Conservation (phyloP, 129 eudicot species). For the Tanacetum coccineum region DNA sequence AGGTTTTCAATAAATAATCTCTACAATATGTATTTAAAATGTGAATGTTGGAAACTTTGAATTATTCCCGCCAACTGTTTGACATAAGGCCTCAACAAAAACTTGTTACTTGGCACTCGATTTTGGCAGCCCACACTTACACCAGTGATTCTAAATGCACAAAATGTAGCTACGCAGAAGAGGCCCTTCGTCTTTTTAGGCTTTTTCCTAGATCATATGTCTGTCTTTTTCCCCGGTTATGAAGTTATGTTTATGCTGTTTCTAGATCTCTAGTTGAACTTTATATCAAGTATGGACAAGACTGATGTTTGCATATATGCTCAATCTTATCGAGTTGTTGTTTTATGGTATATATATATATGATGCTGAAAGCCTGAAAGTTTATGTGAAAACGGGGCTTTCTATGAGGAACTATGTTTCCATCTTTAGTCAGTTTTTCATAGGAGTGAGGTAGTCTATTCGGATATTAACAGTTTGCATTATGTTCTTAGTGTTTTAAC, state of each 20-base stretch:
- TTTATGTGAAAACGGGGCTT: conserved; percentile 23
- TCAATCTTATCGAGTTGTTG: conserved; percentile 29
- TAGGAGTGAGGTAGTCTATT: conserved; percentile 26
- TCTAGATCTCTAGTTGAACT: conserved; percentile 48
- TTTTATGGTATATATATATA: conserved; percentile 52
- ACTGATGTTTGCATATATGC: conserved; percentile 29
- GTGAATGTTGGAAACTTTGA: too few relatives aligned
- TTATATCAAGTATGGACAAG: conserved; percentile 43
- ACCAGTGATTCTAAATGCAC: not conserved
- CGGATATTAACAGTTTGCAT: conserved; percentile 30
- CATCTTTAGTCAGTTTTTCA: conserved; percentile 34
- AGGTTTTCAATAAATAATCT: too few relatives aligned
- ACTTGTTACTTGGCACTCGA: too few relatives aligned
- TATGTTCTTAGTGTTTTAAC: conserved; percentile 29
- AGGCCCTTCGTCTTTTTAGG: not conserved
- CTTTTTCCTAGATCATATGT: conserved; percentile 2
- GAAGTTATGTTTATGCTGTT: conserved; percentile 37
- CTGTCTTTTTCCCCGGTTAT: conserved; percentile 39
- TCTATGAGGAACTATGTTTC: not conserved
- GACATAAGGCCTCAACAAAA: too few relatives aligned
- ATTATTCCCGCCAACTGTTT: too few relatives aligned
- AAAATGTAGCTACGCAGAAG: not conserved
- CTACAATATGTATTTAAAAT: too few relatives aligned
- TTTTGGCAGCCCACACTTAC: not conserved
- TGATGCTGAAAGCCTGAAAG: conserved; percentile 42